Evolutionary conservation across 306 rosid genomes (phyloP).

Genomic region (Quercus alba): DNA sequence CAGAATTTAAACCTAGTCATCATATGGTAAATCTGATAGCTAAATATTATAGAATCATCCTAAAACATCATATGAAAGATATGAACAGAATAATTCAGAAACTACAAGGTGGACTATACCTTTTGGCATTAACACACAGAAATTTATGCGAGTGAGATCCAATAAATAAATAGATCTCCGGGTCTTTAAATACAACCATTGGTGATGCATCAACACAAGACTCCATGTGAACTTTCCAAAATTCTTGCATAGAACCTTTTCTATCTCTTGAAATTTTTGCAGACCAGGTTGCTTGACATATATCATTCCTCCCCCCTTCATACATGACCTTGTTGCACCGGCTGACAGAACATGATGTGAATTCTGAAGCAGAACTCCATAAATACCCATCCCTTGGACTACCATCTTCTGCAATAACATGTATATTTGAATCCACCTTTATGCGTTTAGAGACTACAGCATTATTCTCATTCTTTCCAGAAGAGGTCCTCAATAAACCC

Average conservation of each 20-base stretch:
- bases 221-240: slow-evolving; percentile 79
- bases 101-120: slow-evolving; percentile 41
- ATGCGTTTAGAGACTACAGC: slow-evolving; percentile 43
- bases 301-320: slow-evolving; percentile 29
- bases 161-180: slow-evolving; percentile 60
- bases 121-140: slow-evolving; percentile 71
- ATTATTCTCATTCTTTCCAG: slow-evolving; percentile 24
- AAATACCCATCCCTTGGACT: slow-evolving; percentile 18
- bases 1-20: not conserved
- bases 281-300: slow-evolving; percentile 33
- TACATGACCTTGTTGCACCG: slow-evolving; percentile 72
- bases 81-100: not conserved
- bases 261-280: slow-evolving; percentile 37
- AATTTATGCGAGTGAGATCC: slow-evolving; percentile 91
- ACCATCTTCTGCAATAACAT: slow-evolving; percentile 26
- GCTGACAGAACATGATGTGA: slow-evolving; percentile 58
- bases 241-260: slow-evolving; percentile 42
- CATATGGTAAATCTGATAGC: not conserved
- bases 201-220: slow-evolving; percentile 98
- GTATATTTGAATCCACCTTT: slow-evolving; percentile 33
- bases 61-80: slow-evolving; percentile 1
- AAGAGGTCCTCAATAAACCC: slow-evolving; percentile 10
- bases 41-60: not conserved
- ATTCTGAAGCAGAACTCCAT: slow-evolving; percentile 44
- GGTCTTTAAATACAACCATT: slow-evolving; percentile 54